These are phyloP conservation scores for Erigeron canadensis DNA, from an alignment of 129 eudicot species.

Conservation along the genomic window DNA sequence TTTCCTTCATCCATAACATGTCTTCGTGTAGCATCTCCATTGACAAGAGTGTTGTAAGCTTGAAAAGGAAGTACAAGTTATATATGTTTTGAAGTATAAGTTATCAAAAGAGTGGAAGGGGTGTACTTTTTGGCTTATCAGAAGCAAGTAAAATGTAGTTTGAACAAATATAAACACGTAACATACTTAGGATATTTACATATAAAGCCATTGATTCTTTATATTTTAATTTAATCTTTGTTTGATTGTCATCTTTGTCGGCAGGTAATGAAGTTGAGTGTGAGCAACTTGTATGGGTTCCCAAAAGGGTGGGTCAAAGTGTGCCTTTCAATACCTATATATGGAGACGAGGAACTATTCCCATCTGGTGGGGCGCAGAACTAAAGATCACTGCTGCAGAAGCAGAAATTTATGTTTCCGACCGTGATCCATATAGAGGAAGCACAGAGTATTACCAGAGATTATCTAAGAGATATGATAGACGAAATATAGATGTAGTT, in stretches of 20 bases:
- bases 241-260: slow-evolving; percentile 18
- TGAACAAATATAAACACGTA: slow-evolving; percentile 1
- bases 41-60: no score
- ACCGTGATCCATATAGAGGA: slow-evolving; percentile 92
- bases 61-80: no score
- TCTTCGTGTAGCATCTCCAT: no score
- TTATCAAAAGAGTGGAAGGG: no score
- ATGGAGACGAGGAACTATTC: slow-evolving; percentile 96
- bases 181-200: slow-evolving; percentile 15
- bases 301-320: slow-evolving; percentile 66
- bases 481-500: slow-evolving; percentile 42
- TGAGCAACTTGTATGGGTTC: slow-evolving; percentile 97
- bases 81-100: no score
- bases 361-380: slow-evolving; percentile 99
- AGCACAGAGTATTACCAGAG: slow-evolving; percentile 83
- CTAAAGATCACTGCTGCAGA: slow-evolving; percentile 94
- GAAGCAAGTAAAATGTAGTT: slow-evolving; percentile 14
- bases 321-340: slow-evolving; percentile 85
- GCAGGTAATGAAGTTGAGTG: slow-evolving; percentile 98
- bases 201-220: slow-evolving; percentile 13
- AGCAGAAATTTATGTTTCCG: slow-evolving; percentile 95
- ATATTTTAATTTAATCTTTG: slow-evolving; percentile 8
- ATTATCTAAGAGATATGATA: slow-evolving; percentile 77
- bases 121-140: neutral
- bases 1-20: no score